These are phyloP conservation scores for Alnus glutinosa DNA, from an alignment of 306 rosid genomes.

Conservation along the genomic window DNA sequence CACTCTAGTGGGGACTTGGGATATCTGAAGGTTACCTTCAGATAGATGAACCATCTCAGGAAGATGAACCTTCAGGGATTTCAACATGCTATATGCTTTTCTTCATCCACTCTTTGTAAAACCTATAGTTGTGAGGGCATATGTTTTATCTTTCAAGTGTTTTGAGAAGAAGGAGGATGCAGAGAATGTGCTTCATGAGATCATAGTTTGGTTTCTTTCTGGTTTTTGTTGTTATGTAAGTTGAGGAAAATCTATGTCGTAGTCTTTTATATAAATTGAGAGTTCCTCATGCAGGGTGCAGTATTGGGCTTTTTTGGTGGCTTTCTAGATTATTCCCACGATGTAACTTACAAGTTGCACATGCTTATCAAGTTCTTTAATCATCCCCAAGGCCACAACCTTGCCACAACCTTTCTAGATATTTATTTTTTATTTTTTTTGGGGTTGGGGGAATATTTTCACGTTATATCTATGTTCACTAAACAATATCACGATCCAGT, in stretches of 20 bases:
- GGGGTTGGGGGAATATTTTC: neutral
- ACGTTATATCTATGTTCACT: neutral
- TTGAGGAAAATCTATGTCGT: neutral
- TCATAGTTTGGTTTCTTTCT: neutral
- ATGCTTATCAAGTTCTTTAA: neutral
- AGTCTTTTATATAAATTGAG: slow-evolving; percentile 3
- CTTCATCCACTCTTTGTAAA: neutral
- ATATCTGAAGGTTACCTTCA: neutral
- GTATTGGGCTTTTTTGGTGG: slow-evolving; percentile 4
- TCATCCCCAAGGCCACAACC: neutral
- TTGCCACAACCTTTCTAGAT: neutral
- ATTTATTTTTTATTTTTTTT: neutral
- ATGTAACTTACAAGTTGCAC: neutral
- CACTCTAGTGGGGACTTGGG: neutral
- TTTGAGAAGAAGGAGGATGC: neutral
- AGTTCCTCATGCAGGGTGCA: neutral
- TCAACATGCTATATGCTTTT: neutral
- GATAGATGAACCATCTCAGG: neutral
- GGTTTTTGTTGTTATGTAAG: neutral
- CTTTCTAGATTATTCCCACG: neutral
- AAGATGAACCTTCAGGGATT: neutral
- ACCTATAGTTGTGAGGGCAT: neutral
- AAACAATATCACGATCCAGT: neutral
- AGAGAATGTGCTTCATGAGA: neutral
- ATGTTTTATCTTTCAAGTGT: neutral